Conservation (phyloP, 2,329 filamentous ascomycete genomes). For the Ophioceras dolichostomum region DNA sequence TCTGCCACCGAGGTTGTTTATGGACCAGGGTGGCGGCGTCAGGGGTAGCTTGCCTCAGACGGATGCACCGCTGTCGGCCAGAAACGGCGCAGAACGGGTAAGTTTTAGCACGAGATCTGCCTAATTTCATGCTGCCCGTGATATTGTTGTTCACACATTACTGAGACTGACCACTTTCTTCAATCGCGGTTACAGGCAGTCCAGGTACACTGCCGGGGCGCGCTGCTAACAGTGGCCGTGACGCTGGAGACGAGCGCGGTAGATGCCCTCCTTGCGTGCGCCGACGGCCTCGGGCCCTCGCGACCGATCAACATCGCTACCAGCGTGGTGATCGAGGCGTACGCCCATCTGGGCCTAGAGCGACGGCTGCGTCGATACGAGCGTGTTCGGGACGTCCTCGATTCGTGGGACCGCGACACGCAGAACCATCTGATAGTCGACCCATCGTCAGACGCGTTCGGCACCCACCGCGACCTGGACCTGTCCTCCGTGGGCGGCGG, state of each 20-base stretch:
- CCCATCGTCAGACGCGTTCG: conserved; percentile 34
- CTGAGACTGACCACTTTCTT: too few species aligned
- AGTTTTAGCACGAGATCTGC: too few species aligned
- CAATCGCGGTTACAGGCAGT: conserved; percentile 15
- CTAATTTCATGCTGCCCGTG: too few species aligned
- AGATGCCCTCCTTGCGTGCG: conserved; percentile 59
- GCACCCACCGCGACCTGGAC: conserved; percentile 49
- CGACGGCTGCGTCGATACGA: conserved; percentile 78
- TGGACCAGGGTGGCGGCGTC: conserved; percentile 5
- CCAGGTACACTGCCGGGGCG: conserved; percentile 58
- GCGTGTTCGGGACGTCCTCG: conserved; percentile 74
- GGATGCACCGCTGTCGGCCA: conserved; percentile 70
- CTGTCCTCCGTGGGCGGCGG: conserved; percentile 51
- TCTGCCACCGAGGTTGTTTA: conserved; percentile 5
- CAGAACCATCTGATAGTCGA: conserved; percentile 64
- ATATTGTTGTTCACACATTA: too few species aligned
- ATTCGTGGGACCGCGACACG: conserved; percentile 78
- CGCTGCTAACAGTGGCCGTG: conserved; percentile 58
- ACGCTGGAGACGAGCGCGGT: conserved; percentile 60
- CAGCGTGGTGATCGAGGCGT: conserved; percentile 68
- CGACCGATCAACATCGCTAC: conserved; percentile 51
- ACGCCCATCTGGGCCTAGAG: conserved; percentile 63
- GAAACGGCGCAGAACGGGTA: conserved; percentile 68
- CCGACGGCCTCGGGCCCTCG: conserved; percentile 39
- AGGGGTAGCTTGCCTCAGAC: conserved; percentile 28